Base-by-base conservation (phyloP, 2,329 filamentous ascomycete genomes). In the Geoglossum cookeanum region DNA sequence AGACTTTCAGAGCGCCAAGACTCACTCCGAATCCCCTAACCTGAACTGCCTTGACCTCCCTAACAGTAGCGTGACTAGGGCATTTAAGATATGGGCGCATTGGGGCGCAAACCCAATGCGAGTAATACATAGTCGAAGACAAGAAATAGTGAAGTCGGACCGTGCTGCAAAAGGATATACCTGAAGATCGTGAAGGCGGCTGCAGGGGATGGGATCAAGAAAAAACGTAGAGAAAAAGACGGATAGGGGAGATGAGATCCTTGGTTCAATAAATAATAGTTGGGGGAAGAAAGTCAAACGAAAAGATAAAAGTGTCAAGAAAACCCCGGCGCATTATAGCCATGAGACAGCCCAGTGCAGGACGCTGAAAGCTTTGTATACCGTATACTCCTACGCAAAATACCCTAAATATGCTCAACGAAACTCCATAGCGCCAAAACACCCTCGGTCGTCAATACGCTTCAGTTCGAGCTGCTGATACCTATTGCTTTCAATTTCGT, bases 381-480 rank as follows among this genome's bases (percentile, higher is more conserved):
- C 49, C 30, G 49, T 53, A 35, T 53, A 53, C 49, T 53, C 49
- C 49, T 53, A 22, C 49, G 49, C 49, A 37, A 35, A 45, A 52
- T 49, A 53, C 11, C 49, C 49, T 32, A 53, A 53, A 37, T 37
- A 49, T 42, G 47, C 54, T 84, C 73, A 91, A 71, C 85, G 79
- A 69, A 97, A 96, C 71, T 98, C 92, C 71, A 94, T 80, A 60
- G 88, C 85, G 64, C 81, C 81, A 68, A 85, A 86, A 70, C 88
- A 92, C 58, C 91, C 90, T 65, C 75, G 78, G 69, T 95, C 85
- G 59, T 86, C 79, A 58, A 96, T 84, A 69, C 95, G 89, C 69
- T 87, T 86, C 64, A 98, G 75, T 66, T 95, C 87, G 63, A 97
- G 75, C 69, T 95, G 88, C 71, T 98, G 92, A 69, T 91, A 94